Evolutionary conservation across 352 stramenopile species (phyloP), one percentile per base, ranked within the genome.

Genomic region (Pythium myriotylum): DNA sequence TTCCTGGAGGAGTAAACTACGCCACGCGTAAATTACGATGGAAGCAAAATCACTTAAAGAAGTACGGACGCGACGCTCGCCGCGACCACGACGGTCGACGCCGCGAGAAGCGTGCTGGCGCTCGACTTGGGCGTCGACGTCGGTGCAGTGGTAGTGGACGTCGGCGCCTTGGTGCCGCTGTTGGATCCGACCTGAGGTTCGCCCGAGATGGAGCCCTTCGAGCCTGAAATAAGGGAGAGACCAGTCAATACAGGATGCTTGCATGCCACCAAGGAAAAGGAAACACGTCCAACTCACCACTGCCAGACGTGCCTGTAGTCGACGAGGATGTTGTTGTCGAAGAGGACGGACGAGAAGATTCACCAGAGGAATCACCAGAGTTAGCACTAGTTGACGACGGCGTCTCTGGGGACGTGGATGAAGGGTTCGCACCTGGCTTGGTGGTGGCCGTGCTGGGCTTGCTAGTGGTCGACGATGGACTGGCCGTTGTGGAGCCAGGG

Each of bases 1-100:
- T 10, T 35, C 5, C 29, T n/a, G n/a, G n/a, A n/a, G n/a, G n/a
- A n/a, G n/a, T n/a, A n/a, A n/a, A n/a, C n/a, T n/a, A n/a, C n/a
- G n/a, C n/a, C n/a, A n/a, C n/a, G n/a, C 14, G 52, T 41, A 62
- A 53, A 46, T 59, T 65, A 59, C 58, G 41, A 23, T 17, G 46
- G 24, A 62, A 40, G 9, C 12, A n/a, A n/a, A 19, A 43, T 65
- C 58, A 59, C 48, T 54, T 59, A 59, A 54, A 59, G 40, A 10
- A 65, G 47, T 56, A 64, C 19, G 7, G 35, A 37, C 1, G 48
- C 17, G 4, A 54, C 33, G 10, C 23, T 27, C 2, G 32, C 37
- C n/a, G 4, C 40, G 24, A 43, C 45, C 2, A 35, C 20, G 0
- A 33, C 37, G 20, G 52, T 16, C 17, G 48, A 32, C 39, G 58